A percentile compares a stretch with the other conserved stretches of the same genome.
phyloP scores from a whole-genome alignment of 805 yeast genomes.

The Candida ficus region DNA sequence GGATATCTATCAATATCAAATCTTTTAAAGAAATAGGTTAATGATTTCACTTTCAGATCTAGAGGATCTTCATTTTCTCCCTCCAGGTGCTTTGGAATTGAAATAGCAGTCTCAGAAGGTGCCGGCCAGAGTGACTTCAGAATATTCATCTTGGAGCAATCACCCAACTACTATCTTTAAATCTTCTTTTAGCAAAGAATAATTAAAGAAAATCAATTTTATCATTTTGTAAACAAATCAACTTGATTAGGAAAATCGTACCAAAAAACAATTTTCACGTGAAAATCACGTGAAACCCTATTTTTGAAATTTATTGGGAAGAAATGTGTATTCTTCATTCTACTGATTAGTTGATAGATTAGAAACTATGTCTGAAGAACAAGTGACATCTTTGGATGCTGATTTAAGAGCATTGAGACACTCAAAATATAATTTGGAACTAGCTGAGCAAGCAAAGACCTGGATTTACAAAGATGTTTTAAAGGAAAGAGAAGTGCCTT shows the following conservation, averaged over 20 bases:
- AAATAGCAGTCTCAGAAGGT: constrained; percentile 28
- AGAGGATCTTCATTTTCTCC: constrained; percentile 51
- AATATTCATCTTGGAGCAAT: constrained; percentile 26
- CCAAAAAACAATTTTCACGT: too few species aligned
- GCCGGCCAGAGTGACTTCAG: constrained; percentile 31
- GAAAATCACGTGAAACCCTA: not conserved
- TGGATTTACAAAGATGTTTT: constrained; percentile 48
- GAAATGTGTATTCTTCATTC: too few species aligned
- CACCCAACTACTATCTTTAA: too few species aligned
- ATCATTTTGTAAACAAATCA: not conserved
- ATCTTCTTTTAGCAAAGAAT: too few species aligned
- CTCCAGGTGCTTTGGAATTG: constrained; percentile 43
- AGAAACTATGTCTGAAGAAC: constrained; percentile 1
- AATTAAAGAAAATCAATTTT: too few species aligned
- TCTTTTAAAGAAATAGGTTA: constrained; percentile 53
- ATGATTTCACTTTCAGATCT: constrained; percentile 56
- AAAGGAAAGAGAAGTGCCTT: constrained; percentile 18
- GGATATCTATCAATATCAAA: constrained; percentile 38
- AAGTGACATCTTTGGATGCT: constrained; percentile 57
- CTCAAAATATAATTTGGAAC: constrained; percentile 41
- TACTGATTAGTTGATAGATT: too few species aligned
- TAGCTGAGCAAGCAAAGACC: constrained; percentile 36
- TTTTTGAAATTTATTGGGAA: too few species aligned
- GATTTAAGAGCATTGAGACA: constrained; percentile 48
- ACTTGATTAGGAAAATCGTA: not conserved